A percentile compares a stretch with the other conserved stretches of the same genome.
These are phyloP conservation scores for Zygnema circumcarinatum DNA, from an alignment of 139 green algal genomes.

Conservation along the genomic window DNA sequence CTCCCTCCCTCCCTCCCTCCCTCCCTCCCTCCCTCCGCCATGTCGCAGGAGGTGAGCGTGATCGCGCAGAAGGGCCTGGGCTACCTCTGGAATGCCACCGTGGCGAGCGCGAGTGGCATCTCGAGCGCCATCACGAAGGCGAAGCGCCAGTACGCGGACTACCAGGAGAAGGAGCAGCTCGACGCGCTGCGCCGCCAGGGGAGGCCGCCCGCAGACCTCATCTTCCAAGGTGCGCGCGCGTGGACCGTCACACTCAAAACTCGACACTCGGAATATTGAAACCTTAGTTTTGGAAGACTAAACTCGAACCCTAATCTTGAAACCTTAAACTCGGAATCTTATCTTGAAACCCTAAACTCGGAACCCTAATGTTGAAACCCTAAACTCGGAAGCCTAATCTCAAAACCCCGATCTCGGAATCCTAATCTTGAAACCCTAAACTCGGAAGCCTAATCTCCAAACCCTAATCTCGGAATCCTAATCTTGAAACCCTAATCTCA, in stretches of 20 bases:
- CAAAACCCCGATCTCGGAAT: too few relatives aligned
- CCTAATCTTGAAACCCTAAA: too few relatives aligned
- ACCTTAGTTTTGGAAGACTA: not conserved
- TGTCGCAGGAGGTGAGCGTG: constrained; percentile 17
- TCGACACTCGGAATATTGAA: not conserved
- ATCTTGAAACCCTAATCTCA: too few relatives aligned
- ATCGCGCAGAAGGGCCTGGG: constrained; percentile 42
- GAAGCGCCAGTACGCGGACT: constrained; percentile 28
- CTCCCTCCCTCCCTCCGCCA: too few relatives aligned
- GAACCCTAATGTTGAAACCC: too few relatives aligned
- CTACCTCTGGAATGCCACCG: constrained; percentile 32
- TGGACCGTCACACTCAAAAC: not conserved
- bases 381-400: too few relatives aligned
- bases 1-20: too few relatives aligned
- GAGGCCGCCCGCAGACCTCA: constrained; percentile 7
- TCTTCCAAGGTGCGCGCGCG: not conserved
- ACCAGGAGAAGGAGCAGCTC: constrained; percentile 34
- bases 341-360: too few relatives aligned
- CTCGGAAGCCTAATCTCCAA: too few relatives aligned
- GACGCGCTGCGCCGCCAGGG: not conserved
- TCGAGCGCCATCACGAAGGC: constrained; percentile 39
- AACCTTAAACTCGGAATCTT: too few relatives aligned
- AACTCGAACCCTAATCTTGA: not conserved
- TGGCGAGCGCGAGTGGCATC: constrained; percentile 38
- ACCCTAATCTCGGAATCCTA: too few relatives aligned